phyloP scores from a whole-genome alignment of 2,329 filamentous ascomycete genomes.

The Diaporthe batatas region DNA sequence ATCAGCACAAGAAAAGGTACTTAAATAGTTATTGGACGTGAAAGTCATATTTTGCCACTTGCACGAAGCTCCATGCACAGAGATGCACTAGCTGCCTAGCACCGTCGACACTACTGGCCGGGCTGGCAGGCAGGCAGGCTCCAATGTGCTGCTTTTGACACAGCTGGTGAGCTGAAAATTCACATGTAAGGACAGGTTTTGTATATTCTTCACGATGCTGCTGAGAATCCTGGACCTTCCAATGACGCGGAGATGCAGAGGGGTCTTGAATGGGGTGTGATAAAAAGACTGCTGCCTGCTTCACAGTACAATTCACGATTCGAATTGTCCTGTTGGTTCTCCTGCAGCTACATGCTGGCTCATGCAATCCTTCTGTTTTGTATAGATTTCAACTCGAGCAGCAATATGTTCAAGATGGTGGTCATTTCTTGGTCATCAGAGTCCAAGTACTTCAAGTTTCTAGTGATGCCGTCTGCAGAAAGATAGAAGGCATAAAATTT shows the following conservation, averaged over 20 bases:
- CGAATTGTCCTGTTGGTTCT: neutral
- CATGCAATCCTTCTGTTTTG: too few relatives aligned
- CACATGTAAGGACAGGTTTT: neutral
- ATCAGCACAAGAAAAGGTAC: neutral
- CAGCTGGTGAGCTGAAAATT: neutral
- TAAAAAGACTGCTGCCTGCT: neutral
- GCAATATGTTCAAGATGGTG: neutral
- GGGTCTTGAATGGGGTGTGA: neutral
- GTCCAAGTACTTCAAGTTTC: neutral
- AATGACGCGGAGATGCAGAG: too few relatives aligned
- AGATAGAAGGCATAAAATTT: neutral
- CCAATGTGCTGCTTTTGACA: neutral
- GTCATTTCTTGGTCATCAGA: too few relatives aligned
- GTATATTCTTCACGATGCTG: neutral
- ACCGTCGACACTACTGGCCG: too few relatives aligned
- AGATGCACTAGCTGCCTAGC: neutral
- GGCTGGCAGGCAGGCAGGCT: too few relatives aligned
- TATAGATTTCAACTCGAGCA: neutral
- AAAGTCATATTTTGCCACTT: neutral
- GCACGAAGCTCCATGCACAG: neutral
- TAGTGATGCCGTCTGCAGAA: neutral
- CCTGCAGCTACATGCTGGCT: neutral
- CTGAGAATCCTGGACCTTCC: too few relatives aligned
- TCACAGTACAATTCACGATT: neutral
- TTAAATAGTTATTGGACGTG: neutral